Base-by-base conservation (phyloP, 129 eudicot species). In the Chrysanthemum seticuspe region DNA sequence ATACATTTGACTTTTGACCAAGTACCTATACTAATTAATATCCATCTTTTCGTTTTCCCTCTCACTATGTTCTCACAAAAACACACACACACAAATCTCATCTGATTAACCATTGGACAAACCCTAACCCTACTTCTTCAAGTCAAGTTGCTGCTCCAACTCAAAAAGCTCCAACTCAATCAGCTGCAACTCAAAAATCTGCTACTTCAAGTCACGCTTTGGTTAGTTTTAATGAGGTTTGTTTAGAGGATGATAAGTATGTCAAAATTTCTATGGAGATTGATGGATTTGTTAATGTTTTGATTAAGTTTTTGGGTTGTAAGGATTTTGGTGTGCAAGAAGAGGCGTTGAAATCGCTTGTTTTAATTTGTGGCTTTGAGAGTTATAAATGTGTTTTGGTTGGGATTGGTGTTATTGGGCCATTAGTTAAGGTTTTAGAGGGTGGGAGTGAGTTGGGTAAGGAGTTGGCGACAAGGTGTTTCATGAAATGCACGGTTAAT, bases 401-500 rank as follows among this genome's bases (percentile, higher is more conserved):
- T 4, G 81, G 79, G 44, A 81, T 81, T 0, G 98, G 98, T 8
- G 70, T 94, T 49, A 80, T 94, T 74, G 75, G 81, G 6, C 86
- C 89, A 1, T 78, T 94, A 76, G 71, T 94, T 71, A 77, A 87
- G 47, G 89, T 84, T 67, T 75, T 94, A 68, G 98, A 94, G 77
- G 18, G 72, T 45, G 98, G 91, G 25, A 81, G 81, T 72, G 84
- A 65, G 4, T 68, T 69, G 80, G 85, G 86, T 13, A 90, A 88
- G 79, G 90, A 88, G 82, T 70, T 56, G 60, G 74, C 96, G 13
- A 68, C 87, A 23, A 84, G 82, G 76, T 82, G 96, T 90, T 81
- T 94, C 82, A 71, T 71, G 84, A 90, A 88, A 25, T 52, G 86
- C 67, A 94, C 98, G 0, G 87, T 85, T 72, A 90, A 90, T 74